Conservation (phyloP, 768 basidiomycete genomes). For the Lactarius sanguifluus region DNA sequence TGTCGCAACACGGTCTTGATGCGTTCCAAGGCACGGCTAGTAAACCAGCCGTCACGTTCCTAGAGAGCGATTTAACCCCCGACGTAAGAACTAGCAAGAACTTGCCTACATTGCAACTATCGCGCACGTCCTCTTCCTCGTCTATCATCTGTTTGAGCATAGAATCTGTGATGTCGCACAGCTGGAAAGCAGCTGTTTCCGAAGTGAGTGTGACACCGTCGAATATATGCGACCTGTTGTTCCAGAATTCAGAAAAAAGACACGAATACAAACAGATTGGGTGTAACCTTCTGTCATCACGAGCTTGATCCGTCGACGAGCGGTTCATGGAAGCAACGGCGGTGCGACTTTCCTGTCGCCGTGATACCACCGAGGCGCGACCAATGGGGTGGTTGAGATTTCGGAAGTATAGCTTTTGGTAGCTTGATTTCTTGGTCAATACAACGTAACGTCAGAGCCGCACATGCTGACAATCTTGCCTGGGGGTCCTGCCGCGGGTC, state of each 20-base stretch:
- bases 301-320: conserved; percentile 38
- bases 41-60: conserved; percentile 92
- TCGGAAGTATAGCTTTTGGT: conserved; percentile 89
- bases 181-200: conserved; percentile 90
- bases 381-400: conserved; percentile 80
- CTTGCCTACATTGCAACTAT: conserved; percentile 68
- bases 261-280: conserved; percentile 21
- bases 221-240: conserved; percentile 70
- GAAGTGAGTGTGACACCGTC: conserved; percentile 79
- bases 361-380: conserved; percentile 70
- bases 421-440: conserved; percentile 44
- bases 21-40: conserved; percentile 67
- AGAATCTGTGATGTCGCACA: conserved; percentile 88
- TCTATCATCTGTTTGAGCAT: conserved; percentile 82
- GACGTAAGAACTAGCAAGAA: conserved; percentile 4
- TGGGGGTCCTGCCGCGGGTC: conserved; percentile 78
- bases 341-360: conserved; percentile 56
- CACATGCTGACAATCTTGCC: conserved; percentile 66
- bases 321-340: conserved; percentile 33
- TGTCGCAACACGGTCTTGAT: conserved; percentile 84
- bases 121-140: conserved; percentile 64
- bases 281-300: conserved; percentile 29
- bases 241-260: background rate
- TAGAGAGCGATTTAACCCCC: conserved; percentile 32
- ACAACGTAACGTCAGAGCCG: conserved; percentile 1